These are phyloP conservation scores for Candida methanosorbosa DNA, from an alignment of 805 yeast genomes.

Conservation along the genomic window DNA sequence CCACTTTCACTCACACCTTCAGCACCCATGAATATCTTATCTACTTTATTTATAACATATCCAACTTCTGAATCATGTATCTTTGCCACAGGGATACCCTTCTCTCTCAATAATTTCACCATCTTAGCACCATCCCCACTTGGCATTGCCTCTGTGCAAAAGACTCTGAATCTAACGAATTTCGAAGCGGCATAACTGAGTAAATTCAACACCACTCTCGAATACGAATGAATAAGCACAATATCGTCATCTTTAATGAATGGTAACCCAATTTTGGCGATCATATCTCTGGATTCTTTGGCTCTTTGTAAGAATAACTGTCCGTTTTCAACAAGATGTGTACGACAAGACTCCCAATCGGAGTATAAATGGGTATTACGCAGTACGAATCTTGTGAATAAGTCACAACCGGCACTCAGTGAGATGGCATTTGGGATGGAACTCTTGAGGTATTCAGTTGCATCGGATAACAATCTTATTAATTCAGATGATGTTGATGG, in stretches of 20 bases:
- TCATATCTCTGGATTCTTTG: constrained; percentile 77
- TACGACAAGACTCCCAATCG: constrained; percentile 92
- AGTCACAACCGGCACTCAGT: constrained; percentile 93
- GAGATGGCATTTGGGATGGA: constrained; percentile 89
- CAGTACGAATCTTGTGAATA: constrained; percentile 87
- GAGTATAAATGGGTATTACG: constrained; percentile 80
- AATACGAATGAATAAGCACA: constrained; percentile 81
- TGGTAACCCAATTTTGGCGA: constrained; percentile 80
- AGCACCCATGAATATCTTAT: constrained; percentile 93
- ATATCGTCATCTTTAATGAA: constrained; percentile 92
- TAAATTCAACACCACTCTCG: constrained; percentile 80
- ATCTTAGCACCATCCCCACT: constrained; percentile 73
- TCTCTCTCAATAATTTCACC: constrained; percentile 56
- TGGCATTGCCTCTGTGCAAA: constrained; percentile 91
- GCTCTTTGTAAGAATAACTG: constrained; percentile 87
- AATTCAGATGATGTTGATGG: constrained; percentile 93
- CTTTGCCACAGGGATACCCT: constrained; percentile 78
- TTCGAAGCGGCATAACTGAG: constrained; percentile 70
- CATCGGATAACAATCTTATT: constrained; percentile 69
- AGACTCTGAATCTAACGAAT: constrained; percentile 76
- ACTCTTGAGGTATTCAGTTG: constrained; percentile 63
- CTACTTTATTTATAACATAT: constrained; percentile 80
- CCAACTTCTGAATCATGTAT: constrained; percentile 95
- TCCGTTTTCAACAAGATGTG: constrained; percentile 87
- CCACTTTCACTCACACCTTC: constrained; percentile 99